Evolutionary conservation across 345 rosid genomes (phyloP).

Genomic region (Salix exigua): DNA sequence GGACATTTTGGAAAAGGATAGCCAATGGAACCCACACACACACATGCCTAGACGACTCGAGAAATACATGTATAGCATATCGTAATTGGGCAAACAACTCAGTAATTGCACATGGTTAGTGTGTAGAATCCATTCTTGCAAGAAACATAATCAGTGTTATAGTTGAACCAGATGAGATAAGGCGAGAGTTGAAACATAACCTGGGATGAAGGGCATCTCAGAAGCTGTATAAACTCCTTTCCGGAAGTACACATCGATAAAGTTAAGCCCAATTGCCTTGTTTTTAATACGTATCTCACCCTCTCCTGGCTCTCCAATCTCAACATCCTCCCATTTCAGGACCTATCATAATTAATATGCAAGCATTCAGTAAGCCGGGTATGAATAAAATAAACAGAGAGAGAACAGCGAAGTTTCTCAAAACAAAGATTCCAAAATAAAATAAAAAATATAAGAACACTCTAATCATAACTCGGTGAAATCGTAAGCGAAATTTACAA

Average conservation of each 20-base stretch:
- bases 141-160: not conserved
- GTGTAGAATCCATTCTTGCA: no score
- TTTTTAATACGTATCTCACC: slow-evolving; percentile 80
- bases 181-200: slow-evolving; percentile 31
- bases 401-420: no score
- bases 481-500: no score
- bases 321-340: slow-evolving; percentile 87
- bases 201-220: slow-evolving; percentile 75
- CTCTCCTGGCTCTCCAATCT: slow-evolving; percentile 71
- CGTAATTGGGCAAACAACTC: no score
- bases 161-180: not conserved
- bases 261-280: slow-evolving; percentile 84
- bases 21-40: no score
- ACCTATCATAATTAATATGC: slow-evolving; percentile 36
- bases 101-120: no score
- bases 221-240: slow-evolving; percentile 76
- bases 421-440: no score
- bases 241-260: slow-evolving; percentile 75
- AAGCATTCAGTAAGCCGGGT: not conserved
- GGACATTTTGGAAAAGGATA: no score
- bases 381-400: not conserved
- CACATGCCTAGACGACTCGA: no score
- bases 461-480: no score
- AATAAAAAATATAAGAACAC: no score
- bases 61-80: no score